Evolutionary conservation across 2,329 filamentous ascomycete species (phyloP).

Genomic region (Ophiostoma sp.): DNA sequence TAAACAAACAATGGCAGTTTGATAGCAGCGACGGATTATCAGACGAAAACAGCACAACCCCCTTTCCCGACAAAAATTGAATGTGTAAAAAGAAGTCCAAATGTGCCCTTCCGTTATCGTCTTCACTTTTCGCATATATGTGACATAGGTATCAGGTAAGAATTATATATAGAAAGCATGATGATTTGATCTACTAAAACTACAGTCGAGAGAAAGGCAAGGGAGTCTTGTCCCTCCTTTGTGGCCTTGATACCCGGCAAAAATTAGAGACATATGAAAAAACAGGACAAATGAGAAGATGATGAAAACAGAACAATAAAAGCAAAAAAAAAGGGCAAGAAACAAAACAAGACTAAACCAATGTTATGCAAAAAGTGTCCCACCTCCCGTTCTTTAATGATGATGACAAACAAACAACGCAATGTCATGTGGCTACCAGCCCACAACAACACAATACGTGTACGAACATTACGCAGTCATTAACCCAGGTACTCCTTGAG

Average conservation of each 20-base stretch:
- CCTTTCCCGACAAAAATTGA: background rate
- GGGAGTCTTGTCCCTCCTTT: background rate
- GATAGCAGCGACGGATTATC: background rate
- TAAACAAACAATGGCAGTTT: background rate
- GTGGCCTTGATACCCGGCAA: background rate
- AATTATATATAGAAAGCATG: constrained; percentile 1
- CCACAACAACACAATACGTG: background rate
- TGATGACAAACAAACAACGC: constrained; percentile 10
- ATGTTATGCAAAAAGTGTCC: constrained; percentile 9
- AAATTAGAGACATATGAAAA: constrained; percentile 13
- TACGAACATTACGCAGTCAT: constrained; percentile 12
- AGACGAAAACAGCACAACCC: background rate
- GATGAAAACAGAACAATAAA: background rate
- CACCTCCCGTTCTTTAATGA: background rate
- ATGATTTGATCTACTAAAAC: constrained; percentile 20
- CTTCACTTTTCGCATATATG: background rate
- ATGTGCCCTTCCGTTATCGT: background rate
- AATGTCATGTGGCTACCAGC: background rate
- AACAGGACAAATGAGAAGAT: constrained; percentile 7
- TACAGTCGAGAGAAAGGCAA: constrained; percentile 18
- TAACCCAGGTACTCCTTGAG: constrained; percentile 57
- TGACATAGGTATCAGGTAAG: background rate
- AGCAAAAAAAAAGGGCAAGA: constrained; percentile 16
- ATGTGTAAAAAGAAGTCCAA: background rate
- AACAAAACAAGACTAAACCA: background rate